Evolutionary conservation across 352 stramenopile species (phyloP), one percentile per base, ranked within the genome.

Genomic region (Globisporangium cederbergense): DNA sequence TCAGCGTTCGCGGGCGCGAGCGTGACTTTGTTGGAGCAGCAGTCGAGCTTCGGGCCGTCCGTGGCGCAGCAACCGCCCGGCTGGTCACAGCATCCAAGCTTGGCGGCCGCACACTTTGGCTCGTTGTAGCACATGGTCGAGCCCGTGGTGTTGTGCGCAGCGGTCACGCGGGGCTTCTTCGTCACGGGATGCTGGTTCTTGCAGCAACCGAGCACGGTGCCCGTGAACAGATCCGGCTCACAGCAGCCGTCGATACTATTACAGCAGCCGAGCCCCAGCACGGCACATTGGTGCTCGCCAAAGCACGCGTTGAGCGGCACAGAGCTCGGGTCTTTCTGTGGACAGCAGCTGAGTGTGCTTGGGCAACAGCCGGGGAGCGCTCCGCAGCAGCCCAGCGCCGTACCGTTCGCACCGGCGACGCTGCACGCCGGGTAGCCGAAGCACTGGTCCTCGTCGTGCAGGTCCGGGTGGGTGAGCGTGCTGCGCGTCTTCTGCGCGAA

Each of bases 281-380:
- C 63, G 20, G 75, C 83, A 56, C 83, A 93, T 62, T 84, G 59
- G 25, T 83, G 78, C 51, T 93, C 81, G 2, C 75, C 77, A 57
- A 88, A 85, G 66, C 80, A 90, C 11, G 80, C 70, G 54, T 85
- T 90, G n/a, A 69, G 53, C 4, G 83, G 79, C 60, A 90, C 38
- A 8, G 71, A 30, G 0, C 42, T 66, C 4, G 67, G 54, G 18
- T 89, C 73, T 60, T 77, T 73, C 40, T 81, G 60, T 20, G 83
- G 83, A 43, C 85, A 93, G 60, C 85, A 93, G 16, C 72, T 74
- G 8, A 91, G 66, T 11, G 69, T 57, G 64, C 79, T 88, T 0
- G 85, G 85, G 42, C 85, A 93, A 60, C 85, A 93, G 0, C 85
- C 85, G 30, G 85, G 82, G 16, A 93, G 67, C 42, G 81, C 88